Evolutionary conservation across 148 eudicot species (phyloP).

Genomic region (Talinum fruticosum): DNA sequence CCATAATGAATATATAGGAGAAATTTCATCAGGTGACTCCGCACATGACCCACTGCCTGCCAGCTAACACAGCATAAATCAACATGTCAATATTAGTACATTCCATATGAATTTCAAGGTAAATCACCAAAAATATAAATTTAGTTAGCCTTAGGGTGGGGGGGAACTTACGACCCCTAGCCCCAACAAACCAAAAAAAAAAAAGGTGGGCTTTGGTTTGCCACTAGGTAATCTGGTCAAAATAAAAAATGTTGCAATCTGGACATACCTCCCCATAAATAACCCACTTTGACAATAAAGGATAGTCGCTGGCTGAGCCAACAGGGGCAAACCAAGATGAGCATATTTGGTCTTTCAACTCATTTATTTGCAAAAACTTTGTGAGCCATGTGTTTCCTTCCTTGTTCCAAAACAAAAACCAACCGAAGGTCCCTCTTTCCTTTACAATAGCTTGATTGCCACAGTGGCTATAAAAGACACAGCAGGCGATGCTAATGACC

Average conservation of each 20-base stretch:
- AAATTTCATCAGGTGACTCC: constrained; percentile 85
- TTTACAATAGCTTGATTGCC: constrained; percentile 82
- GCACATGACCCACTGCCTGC: constrained; percentile 82
- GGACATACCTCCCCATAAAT: constrained; percentile 91
- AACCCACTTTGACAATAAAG: constrained; percentile 95
- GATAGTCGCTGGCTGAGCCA: constrained; percentile 97
- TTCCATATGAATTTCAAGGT: too few relatives aligned
- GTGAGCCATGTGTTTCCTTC: constrained; percentile 83
- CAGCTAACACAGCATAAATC: constrained; percentile 44
- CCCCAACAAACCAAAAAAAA: too few relatives aligned
- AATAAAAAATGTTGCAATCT: too few relatives aligned
- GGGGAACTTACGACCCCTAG: too few relatives aligned
- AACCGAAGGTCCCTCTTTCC: constrained; percentile 55
- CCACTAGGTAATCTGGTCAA: too few relatives aligned
- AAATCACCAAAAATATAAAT: too few relatives aligned
- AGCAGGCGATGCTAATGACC: constrained; percentile 96
- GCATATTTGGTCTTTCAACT: constrained; percentile 87
- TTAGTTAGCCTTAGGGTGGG: too few relatives aligned
- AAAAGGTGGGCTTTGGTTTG: too few relatives aligned
- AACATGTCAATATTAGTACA: constrained; percentile 4
- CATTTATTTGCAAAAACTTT: constrained; percentile 71
- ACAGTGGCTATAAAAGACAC: constrained; percentile 98
- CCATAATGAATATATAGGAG: constrained; percentile 97
- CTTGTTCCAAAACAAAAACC: constrained; percentile 79
- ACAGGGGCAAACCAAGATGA: constrained; percentile 99